These are phyloP conservation scores for Scenedesmus sp. DNA, from an alignment of 163 green algal genomes.

Conservation along the genomic window DNA sequence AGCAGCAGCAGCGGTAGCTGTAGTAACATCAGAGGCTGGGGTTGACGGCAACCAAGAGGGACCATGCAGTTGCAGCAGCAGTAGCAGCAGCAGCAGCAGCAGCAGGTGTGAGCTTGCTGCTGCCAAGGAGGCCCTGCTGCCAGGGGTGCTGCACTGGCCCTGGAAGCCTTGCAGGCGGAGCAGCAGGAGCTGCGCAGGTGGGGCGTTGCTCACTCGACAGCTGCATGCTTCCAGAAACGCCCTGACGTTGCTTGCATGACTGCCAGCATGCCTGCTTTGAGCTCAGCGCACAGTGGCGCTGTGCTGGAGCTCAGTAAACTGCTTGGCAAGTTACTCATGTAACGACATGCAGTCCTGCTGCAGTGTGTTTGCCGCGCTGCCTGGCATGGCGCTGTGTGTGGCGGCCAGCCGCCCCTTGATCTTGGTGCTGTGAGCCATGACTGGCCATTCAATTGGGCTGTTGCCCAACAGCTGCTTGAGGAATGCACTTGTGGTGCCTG, in stretches of 20 bases:
- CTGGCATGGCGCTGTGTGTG: too few relatives aligned
- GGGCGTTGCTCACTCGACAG: too few relatives aligned
- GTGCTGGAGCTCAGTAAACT: too few relatives aligned
- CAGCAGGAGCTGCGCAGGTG: constrained; percentile 15
- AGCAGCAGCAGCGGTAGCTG: not conserved
- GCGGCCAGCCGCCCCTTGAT: too few relatives aligned
- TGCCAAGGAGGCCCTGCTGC: not conserved
- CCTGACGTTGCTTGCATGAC: too few relatives aligned
- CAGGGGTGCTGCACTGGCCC: not conserved
- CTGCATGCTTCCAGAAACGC: not conserved
- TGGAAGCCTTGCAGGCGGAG: not conserved
- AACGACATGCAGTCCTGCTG: too few relatives aligned
- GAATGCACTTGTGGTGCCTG: not conserved
- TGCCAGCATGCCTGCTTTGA: too few relatives aligned
- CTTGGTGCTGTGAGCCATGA: too few relatives aligned
- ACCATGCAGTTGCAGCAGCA: not conserved
- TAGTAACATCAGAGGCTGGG: not conserved
- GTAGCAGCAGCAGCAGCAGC: not conserved
- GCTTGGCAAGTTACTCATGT: too few relatives aligned
- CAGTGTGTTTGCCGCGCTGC: too few relatives aligned
- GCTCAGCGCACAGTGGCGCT: too few relatives aligned
- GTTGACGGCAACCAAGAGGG: not conserved
- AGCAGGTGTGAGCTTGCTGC: not conserved
- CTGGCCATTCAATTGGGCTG: not conserved
- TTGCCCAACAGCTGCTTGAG: too few relatives aligned